A percentile compares a stretch with the other conserved stretches of the same genome.
phyloP scores from a whole-genome alignment of 345 rosid genomes.

The Corchorus olitorius region DNA sequence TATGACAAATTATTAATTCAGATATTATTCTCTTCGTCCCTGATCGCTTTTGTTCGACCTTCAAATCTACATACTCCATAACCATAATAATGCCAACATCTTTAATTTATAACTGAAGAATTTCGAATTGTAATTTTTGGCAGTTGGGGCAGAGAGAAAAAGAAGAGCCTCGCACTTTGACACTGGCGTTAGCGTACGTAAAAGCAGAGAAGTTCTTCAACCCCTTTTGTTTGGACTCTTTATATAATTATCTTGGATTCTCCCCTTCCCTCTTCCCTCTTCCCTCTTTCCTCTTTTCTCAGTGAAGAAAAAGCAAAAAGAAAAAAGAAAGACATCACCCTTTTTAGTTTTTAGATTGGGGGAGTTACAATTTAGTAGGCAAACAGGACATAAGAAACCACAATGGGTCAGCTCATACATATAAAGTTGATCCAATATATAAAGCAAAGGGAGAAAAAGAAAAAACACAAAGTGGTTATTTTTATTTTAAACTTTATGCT shows the following conservation, averaged over 20 bases:
- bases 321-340: not conserved
- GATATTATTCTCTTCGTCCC: constrained; percentile 13
- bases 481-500: too few relatives aligned
- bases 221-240: constrained; percentile 42
- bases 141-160: constrained; percentile 5
- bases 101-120: not conserved
- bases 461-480: not conserved
- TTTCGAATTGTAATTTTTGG: not conserved
- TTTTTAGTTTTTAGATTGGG: constrained; percentile 23
- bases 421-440: not conserved
- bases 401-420: not conserved
- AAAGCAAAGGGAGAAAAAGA: not conserved
- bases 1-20: constrained; percentile 29
- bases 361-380: constrained; percentile 26
- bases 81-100: too few relatives aligned
- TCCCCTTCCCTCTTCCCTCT: not conserved
- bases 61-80: too few relatives aligned
- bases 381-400: constrained; percentile 24
- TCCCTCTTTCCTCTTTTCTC: not conserved
- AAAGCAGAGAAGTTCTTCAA: constrained; percentile 25
- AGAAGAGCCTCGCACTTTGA: not conserved
- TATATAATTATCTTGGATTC: constrained; percentile 45
- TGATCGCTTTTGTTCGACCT: not conserved
- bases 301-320: constrained; percentile 8
- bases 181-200: constrained; percentile 23